Percentiles rank a stretch among this genome's conserved stretches.
These are phyloP conservation scores for Septoria linicola DNA, from an alignment of 2,329 filamentous ascomycete genomes.

Conservation along the genomic window DNA sequence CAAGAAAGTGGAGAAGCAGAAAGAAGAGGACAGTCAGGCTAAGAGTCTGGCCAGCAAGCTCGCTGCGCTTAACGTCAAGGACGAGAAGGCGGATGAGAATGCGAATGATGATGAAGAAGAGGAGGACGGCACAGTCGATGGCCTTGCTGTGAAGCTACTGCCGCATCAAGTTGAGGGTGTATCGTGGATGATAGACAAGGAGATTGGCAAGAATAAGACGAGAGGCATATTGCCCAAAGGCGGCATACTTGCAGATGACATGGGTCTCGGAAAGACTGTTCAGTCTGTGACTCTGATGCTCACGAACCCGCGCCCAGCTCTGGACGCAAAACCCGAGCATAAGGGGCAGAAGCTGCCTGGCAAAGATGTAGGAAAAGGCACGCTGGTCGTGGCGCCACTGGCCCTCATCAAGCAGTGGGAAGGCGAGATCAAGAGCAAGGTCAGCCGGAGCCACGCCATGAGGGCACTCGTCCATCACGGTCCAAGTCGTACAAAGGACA, in stretches of 20 bases:
- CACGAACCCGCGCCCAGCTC: constrained; percentile 65
- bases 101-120: constrained; percentile 44
- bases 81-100: constrained; percentile 46
- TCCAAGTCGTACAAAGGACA: constrained; percentile 75
- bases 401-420: constrained; percentile 98
- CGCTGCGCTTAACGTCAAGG: constrained; percentile 47
- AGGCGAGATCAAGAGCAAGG: constrained; percentile 81
- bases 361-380: constrained; percentile 69
- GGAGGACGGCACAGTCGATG: constrained; percentile 67
- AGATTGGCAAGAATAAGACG: constrained; percentile 81
- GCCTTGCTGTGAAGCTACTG: constrained; percentile 81
- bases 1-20: constrained; percentile 41
- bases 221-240: constrained; percentile 79
- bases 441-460: constrained; percentile 66
- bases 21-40: constrained; percentile 37
- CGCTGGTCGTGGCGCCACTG: constrained; percentile 86
- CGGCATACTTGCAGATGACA: constrained; percentile 93
- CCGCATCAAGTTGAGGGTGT: constrained; percentile 94
- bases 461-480: constrained; percentile 91
- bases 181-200: constrained; percentile 91
- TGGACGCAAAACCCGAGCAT: constrained; percentile 50
- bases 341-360: constrained; percentile 65
- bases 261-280: constrained; percentile 95
- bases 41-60: constrained; percentile 47
- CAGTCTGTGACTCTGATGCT: constrained; percentile 89